Conservation (phyloP, 805 yeast species). For the Isabelozyma pseudorhagii region DNA sequence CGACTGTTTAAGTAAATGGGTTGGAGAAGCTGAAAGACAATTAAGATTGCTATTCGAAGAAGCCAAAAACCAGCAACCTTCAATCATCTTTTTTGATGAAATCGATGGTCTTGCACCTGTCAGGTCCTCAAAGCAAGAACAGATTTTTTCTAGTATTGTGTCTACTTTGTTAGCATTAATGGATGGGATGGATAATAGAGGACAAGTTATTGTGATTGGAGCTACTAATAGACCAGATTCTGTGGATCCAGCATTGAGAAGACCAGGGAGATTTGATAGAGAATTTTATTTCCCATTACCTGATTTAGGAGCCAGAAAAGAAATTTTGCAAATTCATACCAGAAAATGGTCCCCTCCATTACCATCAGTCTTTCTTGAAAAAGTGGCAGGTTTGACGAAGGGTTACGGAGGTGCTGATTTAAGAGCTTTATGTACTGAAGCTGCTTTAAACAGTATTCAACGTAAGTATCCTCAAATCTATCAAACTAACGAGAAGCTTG, state of each 20-base stretch:
- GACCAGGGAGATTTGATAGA: slow-evolving; percentile 97
- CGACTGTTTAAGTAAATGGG: slow-evolving; percentile 96
- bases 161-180: slow-evolving; percentile 90
- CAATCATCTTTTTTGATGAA: slow-evolving; percentile 95
- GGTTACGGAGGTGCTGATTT: slow-evolving; percentile 99
- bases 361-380: slow-evolving; percentile 51
- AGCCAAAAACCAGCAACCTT: slow-evolving; percentile 93
- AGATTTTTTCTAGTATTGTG: slow-evolving; percentile 95
- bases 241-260: slow-evolving; percentile 93
- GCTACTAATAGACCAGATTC: slow-evolving; percentile 98
- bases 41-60: slow-evolving; percentile 88
- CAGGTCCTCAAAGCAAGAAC: slow-evolving; percentile 95
- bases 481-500: slow-evolving; percentile 64
- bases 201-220: slow-evolving; percentile 96
- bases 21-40: slow-evolving; percentile 98
- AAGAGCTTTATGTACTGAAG: slow-evolving; percentile 91
- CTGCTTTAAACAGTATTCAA: slow-evolving; percentile 89
- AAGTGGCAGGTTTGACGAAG: slow-evolving; percentile 77
- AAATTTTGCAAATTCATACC: slow-evolving; percentile 83
- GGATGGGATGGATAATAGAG: slow-evolving; percentile 99
- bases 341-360: slow-evolving; percentile 83
- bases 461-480: slow-evolving; percentile 93
- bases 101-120: slow-evolving; percentile 98
- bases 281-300: slow-evolving; percentile 97
- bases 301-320: slow-evolving; percentile 70